Conservation (phyloP, 2,329 filamentous ascomycete genomes). For the Neocatenulostroma microsporum region DNA sequence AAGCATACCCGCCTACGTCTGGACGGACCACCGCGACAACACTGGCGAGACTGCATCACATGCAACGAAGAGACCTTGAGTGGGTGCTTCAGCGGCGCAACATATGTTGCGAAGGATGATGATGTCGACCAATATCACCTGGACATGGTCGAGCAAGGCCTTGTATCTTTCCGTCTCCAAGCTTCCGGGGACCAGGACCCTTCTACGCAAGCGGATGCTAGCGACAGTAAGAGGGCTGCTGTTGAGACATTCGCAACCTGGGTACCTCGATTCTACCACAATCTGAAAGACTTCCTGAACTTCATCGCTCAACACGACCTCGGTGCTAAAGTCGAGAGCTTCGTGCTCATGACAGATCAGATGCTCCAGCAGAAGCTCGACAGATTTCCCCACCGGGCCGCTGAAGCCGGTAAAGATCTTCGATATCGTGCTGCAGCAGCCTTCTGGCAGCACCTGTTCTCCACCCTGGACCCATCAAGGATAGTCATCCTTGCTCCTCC, state of each 20-base stretch:
- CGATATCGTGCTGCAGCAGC: slow-evolving; percentile 18
- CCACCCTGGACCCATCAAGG: slow-evolving; percentile 42
- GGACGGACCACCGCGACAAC: slow-evolving; percentile 8
- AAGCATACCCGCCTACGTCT: slow-evolving; percentile 41
- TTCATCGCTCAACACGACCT: slow-evolving; percentile 18
- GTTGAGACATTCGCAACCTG: too few relatives aligned
- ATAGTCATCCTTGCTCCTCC: slow-evolving; percentile 49
- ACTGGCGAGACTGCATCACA: slow-evolving; percentile 8
- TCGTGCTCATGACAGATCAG: slow-evolving; percentile 37
- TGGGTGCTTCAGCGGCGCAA: neutral
- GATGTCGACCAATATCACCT: slow-evolving; percentile 9
- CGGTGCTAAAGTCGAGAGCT: slow-evolving; percentile 31
- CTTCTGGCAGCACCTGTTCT: slow-evolving; percentile 50
- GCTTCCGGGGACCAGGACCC: neutral
- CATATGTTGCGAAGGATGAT: neutral
- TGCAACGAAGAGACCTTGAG: slow-evolving; percentile 3
- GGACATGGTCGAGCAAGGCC: slow-evolving; percentile 5
- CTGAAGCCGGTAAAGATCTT: slow-evolving; percentile 24
- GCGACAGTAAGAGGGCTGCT: slow-evolving; percentile 2
- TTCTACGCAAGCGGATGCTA: neutral
- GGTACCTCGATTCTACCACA: slow-evolving; percentile 18
- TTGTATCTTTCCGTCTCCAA: neutral
- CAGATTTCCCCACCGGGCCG: slow-evolving; percentile 33
- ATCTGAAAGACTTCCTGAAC: slow-evolving; percentile 15
- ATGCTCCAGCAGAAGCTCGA: slow-evolving; percentile 11